phyloP scores from a whole-genome alignment of 192 early-diverging fungal species.

The Thamnidium elegans region DNA sequence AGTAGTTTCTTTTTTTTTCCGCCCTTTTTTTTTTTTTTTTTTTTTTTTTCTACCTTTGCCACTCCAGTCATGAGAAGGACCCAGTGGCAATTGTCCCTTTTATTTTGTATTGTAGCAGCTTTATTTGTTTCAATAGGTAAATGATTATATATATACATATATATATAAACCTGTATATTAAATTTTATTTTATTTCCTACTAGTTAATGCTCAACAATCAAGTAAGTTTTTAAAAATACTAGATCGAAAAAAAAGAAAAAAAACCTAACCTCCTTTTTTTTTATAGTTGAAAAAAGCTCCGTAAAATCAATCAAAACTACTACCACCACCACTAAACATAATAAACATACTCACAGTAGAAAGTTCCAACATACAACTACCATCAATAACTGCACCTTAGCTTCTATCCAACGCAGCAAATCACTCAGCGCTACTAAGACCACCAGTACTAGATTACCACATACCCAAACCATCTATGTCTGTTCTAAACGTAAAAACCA shows the following conservation, averaged over 20 bases:
- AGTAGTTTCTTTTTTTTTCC: too few relatives aligned
- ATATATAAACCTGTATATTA: background rate
- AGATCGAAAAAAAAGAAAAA: too few relatives aligned
- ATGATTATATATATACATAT: background rate
- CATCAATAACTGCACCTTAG: background rate
- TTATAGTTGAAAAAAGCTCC: too few relatives aligned
- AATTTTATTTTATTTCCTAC: background rate
- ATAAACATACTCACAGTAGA: background rate
- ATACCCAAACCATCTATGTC: background rate
- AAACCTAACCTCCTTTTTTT: too few relatives aligned
- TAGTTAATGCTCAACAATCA: background rate
- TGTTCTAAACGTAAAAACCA: background rate
- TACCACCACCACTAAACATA: background rate
- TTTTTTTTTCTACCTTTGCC: background rate
- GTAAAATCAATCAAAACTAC: background rate
- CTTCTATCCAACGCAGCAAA: background rate
- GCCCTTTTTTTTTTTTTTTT: background rate
- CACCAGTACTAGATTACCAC: background rate
- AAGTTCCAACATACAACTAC: background rate
- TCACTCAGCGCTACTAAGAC: background rate
- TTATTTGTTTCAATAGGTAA: constrained; percentile 2
- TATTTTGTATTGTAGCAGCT: background rate
- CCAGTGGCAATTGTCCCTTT: constrained; percentile 1
- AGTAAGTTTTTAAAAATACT: too few relatives aligned
- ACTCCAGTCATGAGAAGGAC: constrained; percentile 4